Base-by-base conservation (phyloP, 345 rosid species). In the Cardamine resedifolia region DNA sequence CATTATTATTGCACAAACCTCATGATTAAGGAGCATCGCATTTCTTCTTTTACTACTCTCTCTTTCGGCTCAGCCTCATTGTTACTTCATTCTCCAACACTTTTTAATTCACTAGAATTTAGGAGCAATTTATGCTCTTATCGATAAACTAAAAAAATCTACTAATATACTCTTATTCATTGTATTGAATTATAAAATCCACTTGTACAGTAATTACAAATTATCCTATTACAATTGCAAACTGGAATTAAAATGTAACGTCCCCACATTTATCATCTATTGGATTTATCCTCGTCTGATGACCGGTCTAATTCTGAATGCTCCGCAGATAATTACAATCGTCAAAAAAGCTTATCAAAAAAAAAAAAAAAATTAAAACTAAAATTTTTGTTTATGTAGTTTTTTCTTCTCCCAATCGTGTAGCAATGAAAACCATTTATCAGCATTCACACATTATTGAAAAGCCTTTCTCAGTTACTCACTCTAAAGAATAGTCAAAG, bases 11-110 rank as follows among this genome's bases (percentile, higher is more conserved):
- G 70, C 38, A 76, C 52, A 47, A 44, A 47, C 48, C 66, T 76
- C 79, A 76, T 76, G 71, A 76, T 76, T 70, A 76, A 63, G 47
- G 48, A 64, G 53, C 70, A 76, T 57, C 23, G 16, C 71, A 76
- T 64, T 76, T 64, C 66, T 64, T 69, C 60, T 61, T 59, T 67
- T 70, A 38, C 60, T 15, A 34, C 34, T 39, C 38, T 53, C 36
- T 65, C 58, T 67, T 56, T 73, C 72, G 61, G 66, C 61, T 34
- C 11, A 28, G 53, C 49, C 16, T 66, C 67, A 5, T 14, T 30
- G 30, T 48, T 70, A 34, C 56, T 57, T 59, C 63, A 67, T 70
- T 64, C 47, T 62, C 73, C 59, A n/a, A 76, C 80, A 60, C 43
- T 70, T 63, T 62, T 53, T 45, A 9, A 62, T 55, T 55, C 10